Conservation (phyloP, 2,329 filamentous ascomycete species). For the Sporothrix mexicana region DNA sequence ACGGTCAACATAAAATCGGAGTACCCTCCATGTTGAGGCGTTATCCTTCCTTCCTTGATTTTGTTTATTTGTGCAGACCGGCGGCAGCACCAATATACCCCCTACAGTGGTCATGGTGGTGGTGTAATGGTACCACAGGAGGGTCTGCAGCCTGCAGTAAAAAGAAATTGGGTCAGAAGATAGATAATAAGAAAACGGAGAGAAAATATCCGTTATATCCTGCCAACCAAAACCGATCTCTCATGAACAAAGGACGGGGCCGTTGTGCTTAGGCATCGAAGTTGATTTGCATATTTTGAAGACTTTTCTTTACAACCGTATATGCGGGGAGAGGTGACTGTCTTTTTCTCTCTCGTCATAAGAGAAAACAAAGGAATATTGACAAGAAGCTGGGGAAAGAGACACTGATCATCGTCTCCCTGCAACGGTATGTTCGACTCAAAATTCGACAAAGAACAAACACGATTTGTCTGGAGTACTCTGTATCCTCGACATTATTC, state of each 20-base stretch:
- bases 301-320: background rate
- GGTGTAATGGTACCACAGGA: conserved; percentile 7
- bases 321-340: background rate
- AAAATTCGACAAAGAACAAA: background rate
- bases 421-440: conserved; percentile 12
- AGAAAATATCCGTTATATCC: background rate
- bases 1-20: background rate
- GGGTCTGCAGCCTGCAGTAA: background rate
- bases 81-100: conserved; percentile 5
- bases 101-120: background rate
- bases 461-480: background rate
- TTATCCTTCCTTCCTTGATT: conserved; percentile 1
- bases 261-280: conserved; percentile 1
- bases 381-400: background rate
- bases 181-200: background rate
- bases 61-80: conserved; percentile 9
- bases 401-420: conserved; percentile 1
- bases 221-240: background rate
- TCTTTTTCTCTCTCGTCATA: too few species aligned
- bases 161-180: background rate
- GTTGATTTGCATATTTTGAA: background rate
- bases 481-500: background rate
- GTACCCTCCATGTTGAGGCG: background rate
- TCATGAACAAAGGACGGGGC: background rate
- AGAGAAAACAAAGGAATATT: too few species aligned